Evolutionary conservation across 2,329 filamentous ascomycete species (phyloP).

Genomic region (Xylariaceae sp.): DNA sequence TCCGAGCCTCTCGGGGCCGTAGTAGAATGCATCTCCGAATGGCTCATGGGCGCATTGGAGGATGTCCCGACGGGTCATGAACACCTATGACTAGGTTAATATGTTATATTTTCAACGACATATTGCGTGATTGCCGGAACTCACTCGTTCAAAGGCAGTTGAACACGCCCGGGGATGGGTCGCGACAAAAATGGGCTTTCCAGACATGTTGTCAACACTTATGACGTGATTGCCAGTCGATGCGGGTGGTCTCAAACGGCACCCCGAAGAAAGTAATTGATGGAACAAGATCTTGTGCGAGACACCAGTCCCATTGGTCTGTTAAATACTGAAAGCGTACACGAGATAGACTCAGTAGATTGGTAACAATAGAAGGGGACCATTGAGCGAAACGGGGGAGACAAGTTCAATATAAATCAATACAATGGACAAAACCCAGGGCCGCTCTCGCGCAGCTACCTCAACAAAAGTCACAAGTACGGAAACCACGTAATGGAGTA

Average conservation of each 20-base stretch:
- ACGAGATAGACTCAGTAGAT: not conserved
- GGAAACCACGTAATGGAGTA: no score
- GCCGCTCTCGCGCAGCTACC: no score
- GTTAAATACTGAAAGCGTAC: not conserved
- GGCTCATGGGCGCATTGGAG: slow-evolving; percentile 89
- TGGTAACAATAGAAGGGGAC: slow-evolving; percentile 1
- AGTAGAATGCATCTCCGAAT: slow-evolving; percentile 96
- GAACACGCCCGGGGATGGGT: slow-evolving; percentile 95
- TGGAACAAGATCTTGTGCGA: slow-evolving; percentile 21
- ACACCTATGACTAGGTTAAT: slow-evolving; percentile 59
- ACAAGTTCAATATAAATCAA: slow-evolving; percentile 1
- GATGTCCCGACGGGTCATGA: slow-evolving; percentile 86
- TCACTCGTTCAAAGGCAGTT: slow-evolving; percentile 92
- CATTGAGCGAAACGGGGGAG: slow-evolving; percentile 10
- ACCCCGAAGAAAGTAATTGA: slow-evolving; percentile 32
- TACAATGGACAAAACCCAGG: no score
- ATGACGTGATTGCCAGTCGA: slow-evolving; percentile 4
- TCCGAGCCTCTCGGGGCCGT: slow-evolving; percentile 83
- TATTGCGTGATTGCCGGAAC: slow-evolving; percentile 29
- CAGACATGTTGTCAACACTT: slow-evolving; percentile 56
- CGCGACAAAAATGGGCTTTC: slow-evolving; percentile 83
- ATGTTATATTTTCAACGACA: slow-evolving; percentile 8
- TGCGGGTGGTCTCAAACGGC: slow-evolving; percentile 27
- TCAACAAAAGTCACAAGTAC: no score
- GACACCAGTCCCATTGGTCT: slow-evolving; percentile 21